Evolutionary conservation across 2,329 filamentous ascomycete genomes (phyloP), one percentile per base, ranked within the genome.

Genomic region (Colletotrichum gloeosporioides): DNA sequence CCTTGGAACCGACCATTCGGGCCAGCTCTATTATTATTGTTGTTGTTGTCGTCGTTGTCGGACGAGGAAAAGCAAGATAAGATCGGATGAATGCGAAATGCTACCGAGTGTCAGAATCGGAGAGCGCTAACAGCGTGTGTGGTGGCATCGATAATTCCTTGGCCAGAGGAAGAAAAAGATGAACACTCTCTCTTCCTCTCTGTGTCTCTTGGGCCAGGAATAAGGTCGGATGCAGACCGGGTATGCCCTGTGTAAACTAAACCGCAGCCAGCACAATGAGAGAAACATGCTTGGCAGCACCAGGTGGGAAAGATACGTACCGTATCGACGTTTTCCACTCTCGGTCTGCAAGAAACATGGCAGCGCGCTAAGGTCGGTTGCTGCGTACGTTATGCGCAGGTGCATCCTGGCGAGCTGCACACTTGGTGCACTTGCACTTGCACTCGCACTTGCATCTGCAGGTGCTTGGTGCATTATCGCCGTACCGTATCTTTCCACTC

Each of bases 391-490:
- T 69, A 69, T 69, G 66, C 66, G 66, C 66, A 69, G 53, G 44
- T 71, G 72, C 72, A 71, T 72, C 36, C 67, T 61, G 67, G 67
- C 29, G 57, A 31, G 29, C 29, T 32, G 27, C 44, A 53, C 44
- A 53, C 44, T 53, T 49, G 39, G 39, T 27, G 57, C 59, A 64
- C 63, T 22, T 16, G 65, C 65, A 69, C 49, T 29, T 69, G 65
- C 49, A 66, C 39, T 69, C 55, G 62, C 62, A 71, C 29, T 49
- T 74, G 34, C 32, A 69, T 64, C 39, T 73, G 44, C 34, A 63
- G 36, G 44, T 73, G 70, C 68, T 65, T 31, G 34, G 57, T 71
- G 69, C 69, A 71, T 71, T 71, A 64, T 64, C 69, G n/a, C 39
- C 68, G 13, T 18, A 9, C n/a, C 27, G 57, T 36, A 53, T 63